A percentile compares a stretch with the other conserved stretches of the same genome.
These are phyloP conservation scores for Trichoderma sp. DNA, from an alignment of 2,329 filamentous ascomycete genomes.

Conservation along the genomic window DNA sequence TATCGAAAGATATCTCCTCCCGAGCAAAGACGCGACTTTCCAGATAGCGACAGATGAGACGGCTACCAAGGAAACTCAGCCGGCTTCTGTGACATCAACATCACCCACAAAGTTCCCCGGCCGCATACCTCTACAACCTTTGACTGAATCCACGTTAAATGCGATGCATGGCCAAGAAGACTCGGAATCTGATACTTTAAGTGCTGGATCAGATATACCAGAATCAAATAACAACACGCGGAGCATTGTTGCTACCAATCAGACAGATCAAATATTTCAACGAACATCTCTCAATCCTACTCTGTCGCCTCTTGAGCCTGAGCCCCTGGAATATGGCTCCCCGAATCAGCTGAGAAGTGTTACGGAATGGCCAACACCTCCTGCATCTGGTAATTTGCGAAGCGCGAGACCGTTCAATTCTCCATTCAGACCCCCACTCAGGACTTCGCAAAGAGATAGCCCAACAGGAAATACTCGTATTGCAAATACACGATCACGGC, in stretches of 20 bases:
- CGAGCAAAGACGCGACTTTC: constrained; percentile 30
- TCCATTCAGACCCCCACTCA: background rate
- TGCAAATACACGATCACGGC: background rate
- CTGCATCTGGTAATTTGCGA: constrained; percentile 28
- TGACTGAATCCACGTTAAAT: constrained; percentile 26
- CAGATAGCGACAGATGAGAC: constrained; percentile 40
- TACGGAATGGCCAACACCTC: constrained; percentile 29
- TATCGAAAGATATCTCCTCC: constrained; percentile 37
- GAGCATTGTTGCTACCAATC: background rate
- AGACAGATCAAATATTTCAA: background rate
- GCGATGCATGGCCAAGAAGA: constrained; percentile 25
- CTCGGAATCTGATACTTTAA: constrained; percentile 15
- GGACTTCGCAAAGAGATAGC: background rate
- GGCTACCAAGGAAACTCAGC: constrained; percentile 27
- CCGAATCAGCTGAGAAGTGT: background rate
- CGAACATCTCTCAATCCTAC: background rate
- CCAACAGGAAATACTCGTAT: background rate
- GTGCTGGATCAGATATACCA: background rate
- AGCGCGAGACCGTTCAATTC: constrained; percentile 10
- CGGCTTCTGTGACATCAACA: background rate
- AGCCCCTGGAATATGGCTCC: background rate
- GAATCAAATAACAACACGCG: background rate
- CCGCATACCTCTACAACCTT: constrained; percentile 25
- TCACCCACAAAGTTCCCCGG: background rate
- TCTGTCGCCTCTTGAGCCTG: background rate